Evolutionary conservation across 2,329 filamentous ascomycete species (phyloP), one percentile per base, ranked within the genome.

Genomic region (Epicoccum nigrum): DNA sequence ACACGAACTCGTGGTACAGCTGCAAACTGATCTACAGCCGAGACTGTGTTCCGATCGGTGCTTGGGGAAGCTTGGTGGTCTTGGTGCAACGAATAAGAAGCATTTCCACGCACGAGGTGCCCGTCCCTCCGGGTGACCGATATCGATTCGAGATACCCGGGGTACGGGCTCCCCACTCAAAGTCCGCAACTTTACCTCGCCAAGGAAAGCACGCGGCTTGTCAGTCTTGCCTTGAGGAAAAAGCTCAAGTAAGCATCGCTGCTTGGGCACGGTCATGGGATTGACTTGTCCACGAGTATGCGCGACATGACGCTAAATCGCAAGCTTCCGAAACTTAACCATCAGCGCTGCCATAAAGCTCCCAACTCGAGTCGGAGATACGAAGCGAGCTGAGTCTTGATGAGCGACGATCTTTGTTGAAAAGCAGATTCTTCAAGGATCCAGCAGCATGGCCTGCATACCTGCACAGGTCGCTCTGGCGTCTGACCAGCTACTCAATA

Each of bases 101-200:
- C 33, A 4, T 13, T 39, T 21, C 28, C 28, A 27, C 30, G 30
- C 32, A 19, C n/a, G 21, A 17, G 21, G 33, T n/a, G 11, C 16
- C 43, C 28, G 17, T 21, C 21, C 39, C 12, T 8, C n/a, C n/a
- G n/a, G n/a, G n/a, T n/a, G n/a, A n/a, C n/a, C n/a, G n/a, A n/a
- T n/a, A n/a, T n/a, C n/a, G n/a, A n/a, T n/a, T n/a, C n/a, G n/a
- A n/a, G 30, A 35, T n/a, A 30, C 16, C 37, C 25, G 31, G 31
- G 32, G 32, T 43, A 16, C 43, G 38, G 43, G 16, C 43, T 47
- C 49, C 49, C 49, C 38, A 32, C 43, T 37, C 45, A 52, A 49
- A 15, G 49, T 52, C 49, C 49, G 49, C 38, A 44, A 30, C 23
- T 25, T n/a, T 30, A 30, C 17, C 7, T 33, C 21, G 43, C 49